phyloP scores from a whole-genome alignment of 2,329 filamentous ascomycete species.

The Colletotrichum musae region DNA sequence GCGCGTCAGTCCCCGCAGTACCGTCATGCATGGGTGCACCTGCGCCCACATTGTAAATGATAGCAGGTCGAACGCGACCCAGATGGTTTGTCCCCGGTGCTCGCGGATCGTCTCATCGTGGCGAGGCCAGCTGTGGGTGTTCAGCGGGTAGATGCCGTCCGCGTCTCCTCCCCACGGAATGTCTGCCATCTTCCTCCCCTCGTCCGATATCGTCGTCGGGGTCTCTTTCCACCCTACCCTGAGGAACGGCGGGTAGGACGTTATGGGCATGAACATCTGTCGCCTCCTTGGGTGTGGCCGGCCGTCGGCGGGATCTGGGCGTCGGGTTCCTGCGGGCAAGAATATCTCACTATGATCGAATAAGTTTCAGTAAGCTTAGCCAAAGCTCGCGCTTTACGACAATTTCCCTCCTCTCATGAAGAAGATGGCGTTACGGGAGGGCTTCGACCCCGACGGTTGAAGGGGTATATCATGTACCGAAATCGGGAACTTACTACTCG shows the following conservation, averaged over 20 bases:
- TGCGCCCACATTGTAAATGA: background rate
- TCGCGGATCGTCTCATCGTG: background rate
- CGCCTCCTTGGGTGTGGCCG: background rate
- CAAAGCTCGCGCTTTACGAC: background rate
- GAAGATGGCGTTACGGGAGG: no score
- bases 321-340: background rate
- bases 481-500: background rate
- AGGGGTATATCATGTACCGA: no score
- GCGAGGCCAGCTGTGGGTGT: accelerated
- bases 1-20: background rate
- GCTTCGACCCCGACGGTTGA: no score
- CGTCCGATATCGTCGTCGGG: background rate
- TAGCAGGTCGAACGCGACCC: background rate
- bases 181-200: background rate
- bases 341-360: background rate
- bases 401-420: no score
- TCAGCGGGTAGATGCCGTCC: background rate
- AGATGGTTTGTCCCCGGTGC: background rate
- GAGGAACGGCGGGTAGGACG: background rate
- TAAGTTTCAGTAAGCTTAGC: background rate
- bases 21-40: background rate
- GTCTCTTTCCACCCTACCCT: background rate
- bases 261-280: background rate
- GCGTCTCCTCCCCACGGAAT: background rate
- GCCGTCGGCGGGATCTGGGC: no score